Conservation (phyloP, 148 eudicot species). For the Amaranthus palmeri region DNA sequence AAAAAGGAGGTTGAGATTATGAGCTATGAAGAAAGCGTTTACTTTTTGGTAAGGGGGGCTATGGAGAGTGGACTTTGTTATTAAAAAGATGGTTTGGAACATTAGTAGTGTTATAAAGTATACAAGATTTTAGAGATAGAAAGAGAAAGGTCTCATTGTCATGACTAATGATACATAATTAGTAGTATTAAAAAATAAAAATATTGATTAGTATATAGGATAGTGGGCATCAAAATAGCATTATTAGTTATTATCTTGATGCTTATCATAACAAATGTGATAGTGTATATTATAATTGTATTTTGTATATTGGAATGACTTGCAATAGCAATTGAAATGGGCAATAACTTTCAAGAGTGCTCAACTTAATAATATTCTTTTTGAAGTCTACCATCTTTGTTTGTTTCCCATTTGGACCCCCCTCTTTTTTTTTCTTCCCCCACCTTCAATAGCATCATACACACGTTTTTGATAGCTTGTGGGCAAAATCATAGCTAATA, state of each 20-base stretch:
- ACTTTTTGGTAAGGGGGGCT: constrained; percentile 20
- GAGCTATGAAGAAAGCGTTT: constrained; percentile 22
- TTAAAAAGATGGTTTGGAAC: constrained; percentile 10
- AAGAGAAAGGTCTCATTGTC: constrained; percentile 12
- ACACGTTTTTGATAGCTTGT: constrained; percentile 31
- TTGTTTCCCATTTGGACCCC: constrained; percentile 30
- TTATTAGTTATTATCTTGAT: constrained; percentile 7
- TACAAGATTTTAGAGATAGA: constrained; percentile 11
- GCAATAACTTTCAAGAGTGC: constrained; percentile 15
- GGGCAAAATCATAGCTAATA: constrained; percentile 25
- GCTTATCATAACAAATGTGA: constrained; percentile 24
- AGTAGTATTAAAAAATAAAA: not conserved
- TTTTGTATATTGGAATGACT: constrained; percentile 13
- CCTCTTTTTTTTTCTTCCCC: constrained; percentile 6
- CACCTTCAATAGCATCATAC: constrained; percentile 32
- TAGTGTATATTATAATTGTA: constrained; percentile 16
- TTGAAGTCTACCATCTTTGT: constrained; percentile 33
- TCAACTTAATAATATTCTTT: constrained; percentile 26
- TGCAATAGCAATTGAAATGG: constrained; percentile 7
- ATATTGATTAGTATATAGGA: constrained; percentile 16
- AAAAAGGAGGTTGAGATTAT: constrained; percentile 1
- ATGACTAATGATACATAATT: constrained; percentile 20
- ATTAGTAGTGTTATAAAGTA: constrained; percentile 24
- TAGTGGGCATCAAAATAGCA: constrained; percentile 24
- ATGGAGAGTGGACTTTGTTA: constrained; percentile 30